Conservation (phyloP, 2,329 filamentous ascomycete genomes). For the Neonectria neomacrospora region DNA sequence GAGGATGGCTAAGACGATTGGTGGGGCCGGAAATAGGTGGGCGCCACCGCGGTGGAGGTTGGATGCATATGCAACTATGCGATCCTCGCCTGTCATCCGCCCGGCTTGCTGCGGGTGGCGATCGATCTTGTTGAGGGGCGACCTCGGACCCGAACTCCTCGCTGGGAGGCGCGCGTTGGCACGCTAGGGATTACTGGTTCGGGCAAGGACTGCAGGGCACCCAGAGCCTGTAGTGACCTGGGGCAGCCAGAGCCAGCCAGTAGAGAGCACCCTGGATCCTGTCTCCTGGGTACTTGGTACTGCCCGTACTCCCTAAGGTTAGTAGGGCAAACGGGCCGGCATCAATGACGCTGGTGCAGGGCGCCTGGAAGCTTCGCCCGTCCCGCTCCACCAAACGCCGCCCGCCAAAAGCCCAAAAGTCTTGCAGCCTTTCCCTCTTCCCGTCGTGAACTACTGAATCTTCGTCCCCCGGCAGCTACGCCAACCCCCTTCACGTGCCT, state of each 20-base stretch:
- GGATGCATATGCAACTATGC: slow-evolving; percentile 42
- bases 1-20: slow-evolving; percentile 16
- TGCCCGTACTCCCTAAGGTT: not conserved
- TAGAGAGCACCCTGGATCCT: slow-evolving; percentile 6
- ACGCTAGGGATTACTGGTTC: slow-evolving; percentile 41
- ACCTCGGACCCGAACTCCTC: not conserved
- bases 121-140: slow-evolving; percentile 34
- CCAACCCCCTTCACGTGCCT: slow-evolving; percentile 12
- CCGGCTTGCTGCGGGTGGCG: slow-evolving; percentile 28
- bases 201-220: slow-evolving; percentile 21
- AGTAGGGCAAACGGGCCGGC: slow-evolving; percentile 20
- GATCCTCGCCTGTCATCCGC: slow-evolving; percentile 14
- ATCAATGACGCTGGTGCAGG: slow-evolving; percentile 41
- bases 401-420: slow-evolving; percentile 39
- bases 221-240: slow-evolving; percentile 10
- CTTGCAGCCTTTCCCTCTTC: slow-evolving; percentile 31
- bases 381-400: slow-evolving; percentile 38
- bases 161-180: slow-evolving; percentile 35
- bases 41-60: slow-evolving; percentile 20
- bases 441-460: slow-evolving; percentile 38
- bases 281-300: not conserved
- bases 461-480: slow-evolving; percentile 26
- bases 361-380: slow-evolving; percentile 35
- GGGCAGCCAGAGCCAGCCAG: slow-evolving; percentile 1
- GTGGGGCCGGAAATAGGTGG: slow-evolving; percentile 25